These are phyloP conservation scores for Bisporella sp. DNA, from an alignment of 2,329 filamentous ascomycete genomes.

Conservation along the genomic window DNA sequence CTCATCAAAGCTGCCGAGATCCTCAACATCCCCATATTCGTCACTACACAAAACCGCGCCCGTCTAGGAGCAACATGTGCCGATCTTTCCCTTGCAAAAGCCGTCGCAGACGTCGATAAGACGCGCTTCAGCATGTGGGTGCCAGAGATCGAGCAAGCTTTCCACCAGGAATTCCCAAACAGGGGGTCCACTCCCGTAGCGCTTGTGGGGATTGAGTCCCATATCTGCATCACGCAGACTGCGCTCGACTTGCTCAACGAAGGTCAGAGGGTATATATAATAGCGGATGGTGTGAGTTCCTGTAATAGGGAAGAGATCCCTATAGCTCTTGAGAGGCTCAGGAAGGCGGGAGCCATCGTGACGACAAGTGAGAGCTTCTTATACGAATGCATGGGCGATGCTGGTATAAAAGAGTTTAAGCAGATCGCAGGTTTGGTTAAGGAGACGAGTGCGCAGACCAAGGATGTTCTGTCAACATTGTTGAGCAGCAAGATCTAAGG, in stretches of 20 bases:
- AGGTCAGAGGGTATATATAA: conserved; percentile 77
- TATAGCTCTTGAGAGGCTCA: conserved; percentile 69
- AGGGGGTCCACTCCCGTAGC: conserved; percentile 32
- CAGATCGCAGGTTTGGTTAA: conserved; percentile 71
- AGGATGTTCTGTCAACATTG: conserved; percentile 57
- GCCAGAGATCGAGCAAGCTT: conserved; percentile 49
- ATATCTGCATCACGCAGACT: conserved; percentile 94
- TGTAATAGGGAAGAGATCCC: conserved; percentile 77
- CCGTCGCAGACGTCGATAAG: conserved; percentile 67
- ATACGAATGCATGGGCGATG: conserved; percentile 86
- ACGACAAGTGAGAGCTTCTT: conserved; percentile 86
- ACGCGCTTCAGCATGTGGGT: conserved; percentile 85
- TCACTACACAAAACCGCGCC: conserved; percentile 76
- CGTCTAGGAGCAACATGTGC: conserved; percentile 75
- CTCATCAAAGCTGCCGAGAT: conserved; percentile 57
- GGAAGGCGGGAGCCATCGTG: conserved; percentile 68
- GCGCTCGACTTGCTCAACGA: conserved; percentile 69
- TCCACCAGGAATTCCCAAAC: neutral
- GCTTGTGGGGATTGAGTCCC: conserved; percentile 85
- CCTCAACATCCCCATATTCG: conserved; percentile 71
- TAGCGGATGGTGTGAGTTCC: conserved; percentile 85
- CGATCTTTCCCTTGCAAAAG: conserved; percentile 52
- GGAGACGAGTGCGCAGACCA: conserved; percentile 65
- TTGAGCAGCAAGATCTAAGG: conserved; percentile 40
- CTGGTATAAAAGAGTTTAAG: conserved; percentile 63